These are phyloP conservation scores for Iberis pinnata DNA, from an alignment of 345 rosid genomes.

Conservation along the genomic window DNA sequence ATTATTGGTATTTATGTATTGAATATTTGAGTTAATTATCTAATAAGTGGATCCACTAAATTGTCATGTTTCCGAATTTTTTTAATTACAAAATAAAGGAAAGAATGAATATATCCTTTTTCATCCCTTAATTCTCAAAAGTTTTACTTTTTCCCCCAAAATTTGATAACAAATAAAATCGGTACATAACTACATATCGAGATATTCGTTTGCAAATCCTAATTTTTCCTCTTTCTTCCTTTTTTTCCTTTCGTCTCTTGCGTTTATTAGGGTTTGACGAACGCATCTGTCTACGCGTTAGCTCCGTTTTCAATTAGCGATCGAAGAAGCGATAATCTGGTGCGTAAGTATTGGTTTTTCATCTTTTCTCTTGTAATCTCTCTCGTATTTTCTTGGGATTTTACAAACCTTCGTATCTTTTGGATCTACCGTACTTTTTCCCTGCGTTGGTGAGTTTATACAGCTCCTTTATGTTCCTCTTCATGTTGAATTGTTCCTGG, in stretches of 20 bases:
- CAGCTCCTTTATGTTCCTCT: not conserved
- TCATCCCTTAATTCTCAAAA: constrained; percentile 21
- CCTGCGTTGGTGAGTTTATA: not conserved
- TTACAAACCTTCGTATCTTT: constrained; percentile 4
- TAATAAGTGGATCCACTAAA: constrained; percentile 9
- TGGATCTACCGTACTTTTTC: constrained; percentile 9
- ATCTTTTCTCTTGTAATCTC: not conserved
- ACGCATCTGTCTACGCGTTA: constrained; percentile 16
- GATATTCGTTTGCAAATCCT: constrained; percentile 7
- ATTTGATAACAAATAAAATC: not conserved
- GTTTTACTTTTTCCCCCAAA: not conserved
- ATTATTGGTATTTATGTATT: too few species aligned
- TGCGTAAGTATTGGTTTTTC: not conserved
- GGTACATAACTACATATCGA: not conserved
- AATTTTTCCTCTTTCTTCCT: not conserved
- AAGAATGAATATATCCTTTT: not conserved
- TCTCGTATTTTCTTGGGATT: constrained; percentile 5
- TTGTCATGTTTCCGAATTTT: constrained; percentile 11
- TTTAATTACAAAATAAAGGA: not conserved
- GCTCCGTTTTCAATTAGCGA: constrained; percentile 9
- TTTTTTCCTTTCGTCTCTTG: constrained; percentile 7
- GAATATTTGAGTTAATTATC: too few species aligned
- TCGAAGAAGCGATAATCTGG: constrained; percentile 14
- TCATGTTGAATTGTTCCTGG: not conserved
- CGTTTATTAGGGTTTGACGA: constrained; percentile 22